Evolutionary conservation across 2,329 filamentous ascomycete genomes (phyloP), one percentile per base, ranked within the genome.

Genomic region (Penicillium hesseltinei): DNA sequence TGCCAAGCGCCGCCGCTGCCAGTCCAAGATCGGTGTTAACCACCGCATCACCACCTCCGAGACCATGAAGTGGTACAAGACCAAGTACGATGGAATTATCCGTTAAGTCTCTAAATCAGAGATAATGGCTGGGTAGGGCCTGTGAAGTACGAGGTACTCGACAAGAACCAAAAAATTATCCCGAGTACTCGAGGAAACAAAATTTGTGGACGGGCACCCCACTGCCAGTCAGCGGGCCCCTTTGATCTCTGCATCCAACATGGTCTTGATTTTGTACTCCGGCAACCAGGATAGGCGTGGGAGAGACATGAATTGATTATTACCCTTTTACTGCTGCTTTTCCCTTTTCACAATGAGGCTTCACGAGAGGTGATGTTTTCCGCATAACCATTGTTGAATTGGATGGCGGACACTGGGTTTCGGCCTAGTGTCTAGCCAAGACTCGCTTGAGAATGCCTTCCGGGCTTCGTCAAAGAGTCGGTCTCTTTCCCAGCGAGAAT

Each of bases 11-110:
- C 89, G 93, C 79, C 91, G 93, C 76, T 87, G 84, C 83, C 90
- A 95, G 87, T 84, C 87, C 84, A 85, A 81, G 75, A 88, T 99
- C 77, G 94, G 94, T 77, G 78, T 90, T 76, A 84, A 81, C 81
- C 94, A 99, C 90, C 87, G 88, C 77, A 96, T 99, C 88, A 91
- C 87, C 87, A 89, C 92, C 77, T 81, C 86, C 67, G 94, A 99
- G 88, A 97, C 92, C 75, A 82, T 97, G 83, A 96, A 92, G 85
- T 99, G 94, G 94, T 99, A 89, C 86, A 90, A 90, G 85, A 87
- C 85, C 79, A 88, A 92, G 81, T 97, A 96, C 88, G 92, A 97
- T 79, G 94, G 93, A 79, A 97, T 97, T 79, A 91, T 99, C 83
- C 89, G 94, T 85, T 97, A 96, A 91, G 87, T 74, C 62, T 65